Evolutionary conservation across 2,329 filamentous ascomycete genomes (phyloP), one percentile per base, ranked within the genome.

Genomic region (Aspergillus uvarum): DNA sequence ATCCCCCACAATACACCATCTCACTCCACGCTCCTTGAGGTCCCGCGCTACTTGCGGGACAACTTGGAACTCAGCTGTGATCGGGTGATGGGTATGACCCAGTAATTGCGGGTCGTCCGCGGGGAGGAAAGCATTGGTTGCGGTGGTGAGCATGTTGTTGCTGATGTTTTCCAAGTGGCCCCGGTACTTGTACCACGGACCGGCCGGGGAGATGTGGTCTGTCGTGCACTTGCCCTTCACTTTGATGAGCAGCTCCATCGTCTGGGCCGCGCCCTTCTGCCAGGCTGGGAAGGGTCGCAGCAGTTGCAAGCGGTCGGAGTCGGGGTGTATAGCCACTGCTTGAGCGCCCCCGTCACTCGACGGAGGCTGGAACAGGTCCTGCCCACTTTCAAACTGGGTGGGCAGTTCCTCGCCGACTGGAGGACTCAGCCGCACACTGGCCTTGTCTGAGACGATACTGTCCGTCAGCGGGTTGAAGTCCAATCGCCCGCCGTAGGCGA

Each of bases 111-210:
- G n/a, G 68, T 66, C 56, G 59, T 69, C 6, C 64, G 19, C 2
- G 51, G 63, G 16, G 54, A 67, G 29, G 65, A 62, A 60, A 71
- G 89, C 87, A 81, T 96, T 98, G 81, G 92, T 92, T 72, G 94
- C 93, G 81, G 93, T 94, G 70, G 97, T 97, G 77, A 97, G 82
- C 92, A 97, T 96, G 86, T 97, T 97, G 87, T 97, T 97, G 76
- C 92, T 96, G 82, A 97, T 97, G 86, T 98, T 97, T 87, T 97
- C 93, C 72, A 98, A 85, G 77, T 97, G 94, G 64, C 94, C 94
- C 84, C 93, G 91, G 86, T 97, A 97, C 85, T 97, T 97, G 78
- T 97, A 84, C 92, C 92, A 96, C 60, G 92, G 92, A 64, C 92
- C 92, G 65, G 92, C 92, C 0, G 65, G 65, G 58, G 91, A 96